Evolutionary conservation across 305 asterid species (phyloP).

Genomic region (Fraxinus angustifolia): DNA sequence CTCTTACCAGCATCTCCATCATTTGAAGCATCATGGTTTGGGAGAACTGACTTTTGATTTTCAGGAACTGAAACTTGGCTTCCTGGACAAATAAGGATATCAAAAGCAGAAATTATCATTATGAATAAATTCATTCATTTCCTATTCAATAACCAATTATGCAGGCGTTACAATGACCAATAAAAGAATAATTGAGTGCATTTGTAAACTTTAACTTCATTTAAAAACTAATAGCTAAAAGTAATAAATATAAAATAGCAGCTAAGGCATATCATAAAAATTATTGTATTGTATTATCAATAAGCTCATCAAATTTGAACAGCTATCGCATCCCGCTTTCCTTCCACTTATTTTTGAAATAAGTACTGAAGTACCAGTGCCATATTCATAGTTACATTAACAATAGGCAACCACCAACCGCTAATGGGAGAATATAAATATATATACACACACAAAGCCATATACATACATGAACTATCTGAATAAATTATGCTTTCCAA

Average conservation of each 20-base stretch:
- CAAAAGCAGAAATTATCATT: neutral
- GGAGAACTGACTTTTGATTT: constrained; percentile 27
- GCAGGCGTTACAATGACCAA: neutral
- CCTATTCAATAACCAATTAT: neutral
- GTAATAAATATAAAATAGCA: neutral
- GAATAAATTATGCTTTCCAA: neutral
- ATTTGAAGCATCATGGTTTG: constrained; percentile 26
- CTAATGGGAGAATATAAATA: no score
- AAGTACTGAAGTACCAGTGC: neutral
- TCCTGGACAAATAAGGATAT: constrained; percentile 21
- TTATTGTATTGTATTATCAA: neutral
- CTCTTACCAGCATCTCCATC: constrained; percentile 37
- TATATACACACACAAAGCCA: neutral
- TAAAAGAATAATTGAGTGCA: neutral
- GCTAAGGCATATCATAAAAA: neutral
- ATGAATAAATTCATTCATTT: neutral
- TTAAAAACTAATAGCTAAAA: neutral
- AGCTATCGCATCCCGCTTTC: no score
- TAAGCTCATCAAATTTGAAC: neutral
- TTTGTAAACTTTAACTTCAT: neutral
- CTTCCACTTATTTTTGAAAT: neutral
- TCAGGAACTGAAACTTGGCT: constrained; percentile 31
- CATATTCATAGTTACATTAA: neutral
- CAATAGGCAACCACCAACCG: no score
- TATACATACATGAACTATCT: neutral